Conservation (phyloP, 148 eudicot genomes). For the Amaranthus palmeri region DNA sequence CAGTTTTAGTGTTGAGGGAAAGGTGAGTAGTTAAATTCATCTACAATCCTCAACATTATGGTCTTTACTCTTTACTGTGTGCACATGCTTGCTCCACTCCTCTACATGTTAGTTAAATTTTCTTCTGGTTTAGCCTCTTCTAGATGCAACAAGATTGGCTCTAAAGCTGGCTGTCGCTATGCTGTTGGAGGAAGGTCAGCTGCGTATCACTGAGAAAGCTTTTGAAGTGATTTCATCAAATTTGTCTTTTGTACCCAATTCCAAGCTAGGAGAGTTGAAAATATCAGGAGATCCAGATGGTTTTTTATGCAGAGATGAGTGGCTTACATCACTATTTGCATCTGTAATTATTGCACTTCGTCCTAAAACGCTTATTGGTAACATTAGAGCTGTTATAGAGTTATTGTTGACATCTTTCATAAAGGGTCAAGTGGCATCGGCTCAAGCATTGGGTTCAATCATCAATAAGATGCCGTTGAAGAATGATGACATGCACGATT, state of each 20-base stretch:
- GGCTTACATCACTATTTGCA: slow-evolving; percentile 73
- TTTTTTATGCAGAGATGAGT: slow-evolving; percentile 45
- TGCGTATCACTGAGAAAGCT: slow-evolving; percentile 54
- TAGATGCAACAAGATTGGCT: slow-evolving; percentile 57
- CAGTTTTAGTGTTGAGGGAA: slow-evolving; percentile 23
- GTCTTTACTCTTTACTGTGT: slow-evolving; percentile 1
- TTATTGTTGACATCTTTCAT: slow-evolving; percentile 40
- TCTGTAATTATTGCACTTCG: slow-evolving; percentile 71
- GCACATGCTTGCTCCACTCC: background rate
- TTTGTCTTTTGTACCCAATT: slow-evolving; percentile 26
- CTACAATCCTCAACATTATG: background rate
- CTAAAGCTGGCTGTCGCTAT: slow-evolving; percentile 65
- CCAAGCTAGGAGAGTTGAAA: slow-evolving; percentile 33
- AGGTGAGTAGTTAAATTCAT: slow-evolving; percentile 30
- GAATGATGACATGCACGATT: slow-evolving; percentile 24
- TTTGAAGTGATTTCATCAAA: slow-evolving; percentile 38
- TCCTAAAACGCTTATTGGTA: slow-evolving; percentile 54
- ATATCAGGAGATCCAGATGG: slow-evolving; percentile 23
- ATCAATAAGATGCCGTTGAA: slow-evolving; percentile 65
- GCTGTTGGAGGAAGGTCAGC: slow-evolving; percentile 61
- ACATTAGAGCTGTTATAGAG: slow-evolving; percentile 36
- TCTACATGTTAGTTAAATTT: slow-evolving; percentile 9
- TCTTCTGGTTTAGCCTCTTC: slow-evolving; percentile 54
- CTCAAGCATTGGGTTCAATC: slow-evolving; percentile 94
- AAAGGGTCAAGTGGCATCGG: slow-evolving; percentile 65